Base-by-base conservation (phyloP, 805 yeast genomes). In the Ogataea nitratoaversa region DNA sequence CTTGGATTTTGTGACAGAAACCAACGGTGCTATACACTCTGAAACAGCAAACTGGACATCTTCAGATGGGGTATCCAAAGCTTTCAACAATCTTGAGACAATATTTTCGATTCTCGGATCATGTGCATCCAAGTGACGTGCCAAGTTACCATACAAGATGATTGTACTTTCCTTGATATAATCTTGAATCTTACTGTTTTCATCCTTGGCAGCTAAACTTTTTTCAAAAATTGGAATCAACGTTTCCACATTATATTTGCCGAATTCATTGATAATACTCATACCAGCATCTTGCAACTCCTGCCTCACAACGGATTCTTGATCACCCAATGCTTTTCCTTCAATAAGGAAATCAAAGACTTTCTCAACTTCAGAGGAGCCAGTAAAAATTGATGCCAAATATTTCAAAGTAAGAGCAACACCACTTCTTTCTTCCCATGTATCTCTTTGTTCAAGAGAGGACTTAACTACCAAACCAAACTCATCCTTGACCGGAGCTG, bases 281-380 rank as follows among this genome's bases (percentile, higher is more conserved):
- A 86, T 71, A 36, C 96, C 98, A n/a, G 96, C 93, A 40, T 84
- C 91, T 54, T 87, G 89, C 58, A 89, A 72, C 56, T 85, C 95
- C 46, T 80, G 84, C 38, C 93, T 76, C 4, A 88, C 96, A 37
- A 76, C 62, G 0, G 74, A 65, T 43, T 85, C 84, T 42, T 74
- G 71, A 56, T 90, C 98, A 22, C 87, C 89, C 32, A 89, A 67
- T 1, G 91, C 85, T 33, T 74, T 72, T 36, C 71, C 76, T 14
- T 74, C 67, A 25, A 60, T 50, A 39, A 87, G 64, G 58, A 86
- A 87, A 18, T 63, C 60, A 52, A 89, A 75, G n/a, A 87, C 59
- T 22, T 61, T 56, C 11, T 72, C 71, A 28, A 87, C 75, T 7
- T 73, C 62, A 1, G 59, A 56, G 3, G 65, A 53, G 11, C 54